Conservation (phyloP, 306 rosid genomes). For the Quercus dentata region DNA sequence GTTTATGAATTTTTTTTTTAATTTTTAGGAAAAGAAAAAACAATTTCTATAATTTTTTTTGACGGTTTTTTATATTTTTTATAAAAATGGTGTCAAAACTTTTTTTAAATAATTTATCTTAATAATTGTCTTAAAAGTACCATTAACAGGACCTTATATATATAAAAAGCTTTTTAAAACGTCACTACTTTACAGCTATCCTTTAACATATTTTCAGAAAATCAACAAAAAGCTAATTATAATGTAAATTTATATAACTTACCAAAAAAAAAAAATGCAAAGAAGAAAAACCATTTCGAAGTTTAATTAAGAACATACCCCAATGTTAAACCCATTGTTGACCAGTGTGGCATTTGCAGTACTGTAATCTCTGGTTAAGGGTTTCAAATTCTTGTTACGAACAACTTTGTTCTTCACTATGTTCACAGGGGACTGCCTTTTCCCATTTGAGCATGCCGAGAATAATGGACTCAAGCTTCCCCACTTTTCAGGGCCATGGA, state of each 20-base stretch:
- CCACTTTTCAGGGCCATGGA: slow-evolving; percentile 63
- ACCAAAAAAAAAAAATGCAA: neutral
- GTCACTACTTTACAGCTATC: too few relatives aligned
- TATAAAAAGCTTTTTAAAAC: too few relatives aligned
- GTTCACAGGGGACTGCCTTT: slow-evolving; percentile 68
- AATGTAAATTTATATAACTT: neutral
- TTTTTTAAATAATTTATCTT: rapidly evolving
- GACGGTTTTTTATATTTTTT: rapidly evolving
- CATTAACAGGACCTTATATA: too few relatives aligned
- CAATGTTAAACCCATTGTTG: slow-evolving; percentile 64
- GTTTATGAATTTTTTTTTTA: too few relatives aligned
- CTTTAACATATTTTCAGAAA: too few relatives aligned
- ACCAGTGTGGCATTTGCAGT: slow-evolving; percentile 55
- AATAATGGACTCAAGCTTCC: slow-evolving; percentile 56
- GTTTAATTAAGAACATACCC: slow-evolving; percentile 47
- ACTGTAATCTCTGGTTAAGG: slow-evolving; percentile 40
- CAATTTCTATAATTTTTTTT: too few relatives aligned
- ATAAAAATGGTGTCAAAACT: too few relatives aligned
- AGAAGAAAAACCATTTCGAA: neutral
- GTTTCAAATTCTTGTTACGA: slow-evolving; percentile 16
- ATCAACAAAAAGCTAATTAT: too few relatives aligned
- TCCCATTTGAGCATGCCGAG: slow-evolving; percentile 56
- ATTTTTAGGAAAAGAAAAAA: too few relatives aligned
- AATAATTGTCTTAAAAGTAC: too few relatives aligned
- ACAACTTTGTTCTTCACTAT: slow-evolving; percentile 18